Conservation (phyloP, 1,139 yeast species). For the Candida anutae region DNA sequence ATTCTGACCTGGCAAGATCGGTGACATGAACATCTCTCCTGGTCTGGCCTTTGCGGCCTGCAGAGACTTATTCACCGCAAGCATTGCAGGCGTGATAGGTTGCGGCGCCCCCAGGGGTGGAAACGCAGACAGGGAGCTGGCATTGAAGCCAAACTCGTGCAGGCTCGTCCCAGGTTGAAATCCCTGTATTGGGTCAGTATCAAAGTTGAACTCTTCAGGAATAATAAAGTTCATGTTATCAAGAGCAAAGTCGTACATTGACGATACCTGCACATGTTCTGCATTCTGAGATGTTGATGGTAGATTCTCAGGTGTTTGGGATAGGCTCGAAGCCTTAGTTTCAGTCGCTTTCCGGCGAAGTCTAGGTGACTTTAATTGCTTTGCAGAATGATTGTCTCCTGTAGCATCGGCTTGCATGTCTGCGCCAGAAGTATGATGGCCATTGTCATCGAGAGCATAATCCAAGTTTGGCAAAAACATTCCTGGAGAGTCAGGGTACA, state of each 20-base stretch:
- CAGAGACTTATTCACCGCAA: slow-evolving; percentile 11
- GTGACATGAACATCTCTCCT: slow-evolving; percentile 22
- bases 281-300: no score
- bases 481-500: no score
- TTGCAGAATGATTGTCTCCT: no score
- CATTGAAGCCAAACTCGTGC: neutral
- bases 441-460: no score
- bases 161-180: neutral
- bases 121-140: slow-evolving; percentile 21
- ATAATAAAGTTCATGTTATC: slow-evolving; percentile 22
- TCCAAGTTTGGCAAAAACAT: no score
- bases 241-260: slow-evolving; percentile 16
- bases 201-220: slow-evolving; percentile 20
- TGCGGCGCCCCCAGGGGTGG: slow-evolving; percentile 24
- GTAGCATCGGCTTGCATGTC: no score
- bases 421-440: no score
- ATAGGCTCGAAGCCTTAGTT: no score
- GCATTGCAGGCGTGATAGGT: slow-evolving; percentile 19
- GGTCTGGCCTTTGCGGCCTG: slow-evolving; percentile 5
- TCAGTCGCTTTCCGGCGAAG: no score
- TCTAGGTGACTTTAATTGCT: no score
- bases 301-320: no score
- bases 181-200: slow-evolving; percentile 5
- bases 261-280: no score
- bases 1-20: slow-evolving; percentile 39